These are phyloP conservation scores for Arthrobotrys entomopaga DNA, from an alignment of 2,329 filamentous ascomycete genomes.

Conservation along the genomic window DNA sequence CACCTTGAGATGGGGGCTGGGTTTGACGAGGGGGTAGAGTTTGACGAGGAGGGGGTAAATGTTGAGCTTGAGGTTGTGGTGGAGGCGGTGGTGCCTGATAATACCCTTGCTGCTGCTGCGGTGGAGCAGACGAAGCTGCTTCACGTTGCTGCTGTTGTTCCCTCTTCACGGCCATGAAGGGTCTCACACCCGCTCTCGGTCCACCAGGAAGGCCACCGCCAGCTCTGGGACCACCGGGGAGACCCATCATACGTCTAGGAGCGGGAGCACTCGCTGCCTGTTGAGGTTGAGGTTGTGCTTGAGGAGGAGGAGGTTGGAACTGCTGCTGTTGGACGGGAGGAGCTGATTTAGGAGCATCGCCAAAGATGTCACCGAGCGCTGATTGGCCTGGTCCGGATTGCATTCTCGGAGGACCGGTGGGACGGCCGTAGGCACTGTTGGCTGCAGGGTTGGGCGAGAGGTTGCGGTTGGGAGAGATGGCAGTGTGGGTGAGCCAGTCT, in stretches of 20 bases:
- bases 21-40: slow-evolving; percentile 6
- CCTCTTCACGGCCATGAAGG: slow-evolving; percentile 48
- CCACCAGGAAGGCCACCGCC: slow-evolving; percentile 28
- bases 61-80: slow-evolving; percentile 24
- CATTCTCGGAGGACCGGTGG: slow-evolving; percentile 20
- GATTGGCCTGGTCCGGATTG: slow-evolving; percentile 17
- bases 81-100: slow-evolving; percentile 20
- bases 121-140: slow-evolving; percentile 27
- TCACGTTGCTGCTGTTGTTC: slow-evolving; percentile 39
- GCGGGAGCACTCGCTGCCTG: slow-evolving; percentile 28
- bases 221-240: slow-evolving; percentile 27
- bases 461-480: slow-evolving; percentile 17
- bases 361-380: slow-evolving; percentile 51
- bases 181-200: slow-evolving; percentile 36
- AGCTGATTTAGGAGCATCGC: slow-evolving; percentile 24
- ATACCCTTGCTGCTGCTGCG: slow-evolving; percentile 31
- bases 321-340: slow-evolving; percentile 43
- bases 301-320: slow-evolving; percentile 32
- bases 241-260: slow-evolving; percentile 21
- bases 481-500: slow-evolving; percentile 39
- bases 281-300: slow-evolving; percentile 23
- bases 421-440: slow-evolving; percentile 8
- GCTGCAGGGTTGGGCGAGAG: not conserved
- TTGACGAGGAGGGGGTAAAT: slow-evolving; percentile 13
- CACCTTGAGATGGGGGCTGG: not conserved